Base-by-base conservation (phyloP, 257 asterid genomes). In the Fraxinus pennsylvanica region DNA sequence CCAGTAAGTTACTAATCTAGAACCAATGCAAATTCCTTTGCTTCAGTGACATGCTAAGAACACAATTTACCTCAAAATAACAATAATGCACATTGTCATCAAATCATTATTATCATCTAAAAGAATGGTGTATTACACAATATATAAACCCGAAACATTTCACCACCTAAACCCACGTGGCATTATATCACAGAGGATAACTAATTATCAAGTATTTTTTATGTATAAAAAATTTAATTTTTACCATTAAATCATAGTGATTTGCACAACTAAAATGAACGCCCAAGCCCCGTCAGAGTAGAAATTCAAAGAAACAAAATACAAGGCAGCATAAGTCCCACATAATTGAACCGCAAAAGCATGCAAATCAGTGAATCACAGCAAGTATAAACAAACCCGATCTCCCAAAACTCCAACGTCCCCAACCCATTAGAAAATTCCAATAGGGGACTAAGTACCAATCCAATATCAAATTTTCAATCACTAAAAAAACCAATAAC, bases 321-420 rank as follows among this genome's bases (percentile, higher is more conserved):
- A 45, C 65, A 25, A 76, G 73, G 32, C 47, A 65, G n/a, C 77
- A 75, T 6, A 69, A 69, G 81, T 68, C 77, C 70, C 61, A 29
- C 69, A 69, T 14, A 52, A 80, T 14, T 36, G 39, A 74, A 79
- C 80, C 52, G 59, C 54, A 12, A 45, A 14, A 45, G 54, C 19
- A 71, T 59, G 71, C 59, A 66, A 50, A 63, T 68, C 67, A 61
- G n/a, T 74, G 45, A 75, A 57, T 68, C 81, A 77, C 61, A 69
- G 73, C 71, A 83, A 78, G 80, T 78, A 81, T 21, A 67, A 73
- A 72, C 9, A 73, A 33, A 72, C 36, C 47, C 65, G 69, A 72
- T 82, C 63, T 72, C 52, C 33, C 66, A 50, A 61, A 68, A 36
- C 12, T 52, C 63, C 61, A 72, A 7, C 68, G 32, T 74, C 30